Base-by-base conservation (phyloP, 1,139 yeast species). In the Pneumocystis jirovecii region DNA sequence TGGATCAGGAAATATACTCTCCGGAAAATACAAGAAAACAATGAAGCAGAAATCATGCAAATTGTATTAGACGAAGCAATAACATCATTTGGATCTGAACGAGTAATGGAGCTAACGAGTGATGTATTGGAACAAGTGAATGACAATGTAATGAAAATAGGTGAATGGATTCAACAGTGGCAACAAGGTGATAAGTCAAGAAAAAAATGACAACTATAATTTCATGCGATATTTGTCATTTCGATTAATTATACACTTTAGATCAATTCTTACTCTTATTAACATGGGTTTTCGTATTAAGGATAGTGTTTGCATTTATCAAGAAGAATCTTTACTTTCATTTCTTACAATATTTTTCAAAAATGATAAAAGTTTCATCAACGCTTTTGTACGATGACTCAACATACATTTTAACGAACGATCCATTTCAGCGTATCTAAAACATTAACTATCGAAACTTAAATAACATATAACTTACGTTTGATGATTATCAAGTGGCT, bases 1-100 rank as follows among this genome's bases (percentile, higher is more conserved):
- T 64, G 19, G 40, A 29, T 31, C 34, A 81, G 96, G 74, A 87
- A 85, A 5, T 93, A 93, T 74, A 83, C 85, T 65, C 87, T 89
- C 68, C 79, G 81, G 69, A 93, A 93, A 76, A 82, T 93, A 68
- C 88, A 87, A 67, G 99, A 95, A 73, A 93, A 93, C 74, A 78
- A 95, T 65, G 97, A 93, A 74, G 95, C 96, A 68, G 99, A 93
- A 75, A 93, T 95, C 69, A 95, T 93, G 98, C 93, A 91, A 71
- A 89, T 93, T 34, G 82, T 95, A 34, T 76, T 86, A 63, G 87
- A 86, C 70, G 98, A 95, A 71, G 98, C 98, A 0, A 78, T 82
- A 66, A 96, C 89, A 50, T 81, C 86, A 56, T 93, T 89, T 73
- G 87, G 81, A 56, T 85, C 85, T 39, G 89, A 87, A 68, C 84